A percentile compares a stretch with the other conserved stretches of the same genome.
phyloP scores from a whole-genome alignment of 1,139 yeast genomes.

The Suhomyces choctaworum region DNA sequence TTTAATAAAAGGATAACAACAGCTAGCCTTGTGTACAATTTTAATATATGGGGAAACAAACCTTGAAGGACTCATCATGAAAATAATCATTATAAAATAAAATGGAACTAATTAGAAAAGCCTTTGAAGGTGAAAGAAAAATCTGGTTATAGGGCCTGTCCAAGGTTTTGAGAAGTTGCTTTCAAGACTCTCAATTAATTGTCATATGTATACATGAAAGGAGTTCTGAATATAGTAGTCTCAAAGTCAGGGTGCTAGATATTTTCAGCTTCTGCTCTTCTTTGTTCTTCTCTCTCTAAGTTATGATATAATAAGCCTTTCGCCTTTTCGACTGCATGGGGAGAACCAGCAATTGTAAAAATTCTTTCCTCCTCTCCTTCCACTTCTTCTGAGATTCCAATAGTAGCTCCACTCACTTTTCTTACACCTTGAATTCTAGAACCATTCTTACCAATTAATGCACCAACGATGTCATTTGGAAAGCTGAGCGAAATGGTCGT shows the following conservation, averaged over 20 bases:
- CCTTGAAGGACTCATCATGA: too few species aligned
- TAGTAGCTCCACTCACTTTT: conserved; percentile 75
- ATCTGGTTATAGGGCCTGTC: too few species aligned
- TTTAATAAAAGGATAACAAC: too few species aligned
- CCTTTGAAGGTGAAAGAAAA: too few species aligned
- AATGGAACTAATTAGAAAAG: too few species aligned
- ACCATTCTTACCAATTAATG: conserved; percentile 86
- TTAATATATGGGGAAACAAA: too few species aligned
- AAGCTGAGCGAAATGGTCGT: conserved; percentile 32
- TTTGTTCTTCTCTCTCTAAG: conserved; percentile 73
- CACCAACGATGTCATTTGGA: conserved; percentile 87
- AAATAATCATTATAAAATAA: too few species aligned
- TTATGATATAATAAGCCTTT: conserved; percentile 67
- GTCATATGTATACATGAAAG: too few species aligned
- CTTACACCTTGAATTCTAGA: conserved; percentile 85
- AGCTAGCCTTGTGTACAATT: too few species aligned
- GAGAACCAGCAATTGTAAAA: conserved; percentile 72
- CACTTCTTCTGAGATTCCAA: conserved; percentile 73
- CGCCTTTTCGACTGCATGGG: conserved; percentile 68
- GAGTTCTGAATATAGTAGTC: too few species aligned
- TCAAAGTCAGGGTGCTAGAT: conserved; percentile 3
- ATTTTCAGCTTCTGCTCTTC: conserved; percentile 47
- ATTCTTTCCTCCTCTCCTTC: conserved; percentile 65
- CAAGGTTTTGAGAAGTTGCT: too few species aligned
- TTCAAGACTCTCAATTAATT: too few species aligned